Evolutionary conservation across 139 green algal genomes (phyloP).

Genomic region (Picochlorum sp.): DNA sequence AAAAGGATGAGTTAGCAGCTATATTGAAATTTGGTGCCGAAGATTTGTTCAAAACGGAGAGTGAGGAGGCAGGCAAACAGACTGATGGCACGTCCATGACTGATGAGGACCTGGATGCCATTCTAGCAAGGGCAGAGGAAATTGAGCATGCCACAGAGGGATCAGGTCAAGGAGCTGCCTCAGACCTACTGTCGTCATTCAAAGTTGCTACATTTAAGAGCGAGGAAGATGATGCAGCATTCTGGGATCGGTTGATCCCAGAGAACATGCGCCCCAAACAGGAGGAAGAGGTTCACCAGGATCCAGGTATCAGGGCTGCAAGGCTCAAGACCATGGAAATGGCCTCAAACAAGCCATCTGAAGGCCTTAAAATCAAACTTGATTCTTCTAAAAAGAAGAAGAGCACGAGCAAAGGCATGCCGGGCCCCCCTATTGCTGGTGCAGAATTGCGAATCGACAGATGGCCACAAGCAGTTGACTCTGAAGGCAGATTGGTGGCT

Average conservation of each 20-base stretch:
- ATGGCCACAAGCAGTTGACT: constrained; percentile 40
- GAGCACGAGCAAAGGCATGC: constrained; percentile 14
- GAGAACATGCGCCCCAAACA: constrained; percentile 33
- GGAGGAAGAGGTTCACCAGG: constrained; percentile 13
- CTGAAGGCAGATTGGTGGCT: not conserved
- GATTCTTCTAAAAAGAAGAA: not conserved
- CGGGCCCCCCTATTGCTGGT: constrained; percentile 52
- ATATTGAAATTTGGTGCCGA: constrained; percentile 93
- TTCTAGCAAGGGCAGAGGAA: constrained; percentile 82
- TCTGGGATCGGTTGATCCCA: constrained; percentile 87
- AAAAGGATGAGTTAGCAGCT: constrained; percentile 90
- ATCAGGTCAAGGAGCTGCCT: constrained; percentile 4
- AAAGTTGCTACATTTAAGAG: constrained; percentile 81
- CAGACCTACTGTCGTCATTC: constrained; percentile 78
- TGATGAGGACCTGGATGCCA: constrained; percentile 84
- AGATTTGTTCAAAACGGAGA: constrained; percentile 79
- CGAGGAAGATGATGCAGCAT: constrained; percentile 81
- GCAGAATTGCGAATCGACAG: constrained; percentile 55
- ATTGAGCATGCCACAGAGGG: constrained; percentile 29
- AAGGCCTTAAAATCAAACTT: no score
- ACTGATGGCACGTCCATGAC: constrained; percentile 35
- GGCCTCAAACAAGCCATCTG: not conserved
- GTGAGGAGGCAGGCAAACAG: constrained; percentile 31
- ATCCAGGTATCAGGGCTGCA: constrained; percentile 32
- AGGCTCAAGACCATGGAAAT: constrained; percentile 23